Percentiles rank a stretch among this genome's conserved stretches.
Conservation (phyloP, 2,329 filamentous ascomycete species). For the Epichloe baconii region DNA sequence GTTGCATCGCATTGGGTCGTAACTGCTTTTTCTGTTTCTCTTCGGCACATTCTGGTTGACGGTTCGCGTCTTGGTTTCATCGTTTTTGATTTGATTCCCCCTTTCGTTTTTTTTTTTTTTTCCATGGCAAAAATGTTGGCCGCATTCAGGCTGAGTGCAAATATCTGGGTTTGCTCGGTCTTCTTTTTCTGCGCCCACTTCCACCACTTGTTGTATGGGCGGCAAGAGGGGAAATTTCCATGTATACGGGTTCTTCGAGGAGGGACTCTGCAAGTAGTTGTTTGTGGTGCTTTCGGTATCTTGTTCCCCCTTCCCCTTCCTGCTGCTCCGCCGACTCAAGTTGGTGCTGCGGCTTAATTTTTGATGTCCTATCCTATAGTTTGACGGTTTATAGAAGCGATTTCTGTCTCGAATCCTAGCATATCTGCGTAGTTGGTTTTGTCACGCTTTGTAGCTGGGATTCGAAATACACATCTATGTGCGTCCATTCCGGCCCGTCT, state of each 20-base stretch:
- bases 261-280: neutral
- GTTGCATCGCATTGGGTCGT: slow-evolving; percentile 2
- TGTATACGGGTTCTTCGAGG: neutral
- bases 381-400: slow-evolving; percentile 1
- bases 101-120: neutral
- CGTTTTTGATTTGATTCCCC: slow-evolving; percentile 5
- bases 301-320: neutral
- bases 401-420: neutral
- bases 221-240: neutral
- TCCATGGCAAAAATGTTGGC: neutral
- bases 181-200: neutral
- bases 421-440: no score
- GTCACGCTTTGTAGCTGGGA: no score
- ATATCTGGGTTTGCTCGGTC: neutral
- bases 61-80: neutral
- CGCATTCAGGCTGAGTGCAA: neutral
- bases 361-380: neutral
- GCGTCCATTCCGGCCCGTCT: no score
- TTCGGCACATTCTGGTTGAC: neutral
- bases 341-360: neutral
- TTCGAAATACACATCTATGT: no score
- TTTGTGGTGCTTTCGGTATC: neutral
- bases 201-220: neutral
- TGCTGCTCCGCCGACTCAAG: neutral
- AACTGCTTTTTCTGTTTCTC: neutral